phyloP scores from a whole-genome alignment of 495 filamentous ascomycete genomes.

The Aspergillus bertholletiae region DNA sequence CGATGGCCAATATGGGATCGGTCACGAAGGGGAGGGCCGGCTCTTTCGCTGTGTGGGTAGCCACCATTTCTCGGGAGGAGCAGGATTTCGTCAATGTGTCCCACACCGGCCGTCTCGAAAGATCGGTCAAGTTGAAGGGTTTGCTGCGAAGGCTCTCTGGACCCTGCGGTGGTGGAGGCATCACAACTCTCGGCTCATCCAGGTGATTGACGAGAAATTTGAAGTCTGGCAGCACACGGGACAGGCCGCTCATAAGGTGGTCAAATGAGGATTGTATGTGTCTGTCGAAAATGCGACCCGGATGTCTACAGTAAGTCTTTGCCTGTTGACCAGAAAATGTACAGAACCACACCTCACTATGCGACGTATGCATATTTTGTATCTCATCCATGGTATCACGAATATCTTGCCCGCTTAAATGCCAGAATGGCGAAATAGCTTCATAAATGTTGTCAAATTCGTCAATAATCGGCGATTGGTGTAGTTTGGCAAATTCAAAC shows the following conservation, averaged over 20 bases:
- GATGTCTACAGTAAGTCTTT: not conserved
- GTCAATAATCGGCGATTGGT: constrained; percentile 56
- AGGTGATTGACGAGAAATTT: constrained; percentile 11
- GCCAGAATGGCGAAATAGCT: not conserved
- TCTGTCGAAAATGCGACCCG: constrained; percentile 2
- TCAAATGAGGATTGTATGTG: not conserved
- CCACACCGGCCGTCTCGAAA: constrained; percentile 1
- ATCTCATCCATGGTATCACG: not conserved
- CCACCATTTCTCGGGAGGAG: not conserved
- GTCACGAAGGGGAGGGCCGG: constrained; percentile 5
- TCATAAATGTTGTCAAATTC: constrained; percentile 40
- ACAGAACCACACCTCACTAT: constrained; percentile 6
- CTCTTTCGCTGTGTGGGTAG: not conserved
- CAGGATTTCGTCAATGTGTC: constrained; percentile 5
- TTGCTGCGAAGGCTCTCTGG: not conserved
- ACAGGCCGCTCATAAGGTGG: not conserved
- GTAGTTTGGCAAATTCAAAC: constrained; percentile 56
- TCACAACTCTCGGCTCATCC: constrained; percentile 7
- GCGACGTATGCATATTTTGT: not conserved
- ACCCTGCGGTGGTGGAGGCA: not conserved
- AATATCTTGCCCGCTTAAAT: not conserved
- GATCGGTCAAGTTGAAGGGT: not conserved
- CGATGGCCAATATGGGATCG: not conserved
- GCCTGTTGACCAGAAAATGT: not conserved
- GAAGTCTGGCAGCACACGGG: constrained; percentile 1